Percentiles rank a stretch among this genome's conserved stretches.
Evolutionary conservation across 371 early-diverging fungal species (phyloP).

Genomic region (Rhizomucor pusillus): DNA sequence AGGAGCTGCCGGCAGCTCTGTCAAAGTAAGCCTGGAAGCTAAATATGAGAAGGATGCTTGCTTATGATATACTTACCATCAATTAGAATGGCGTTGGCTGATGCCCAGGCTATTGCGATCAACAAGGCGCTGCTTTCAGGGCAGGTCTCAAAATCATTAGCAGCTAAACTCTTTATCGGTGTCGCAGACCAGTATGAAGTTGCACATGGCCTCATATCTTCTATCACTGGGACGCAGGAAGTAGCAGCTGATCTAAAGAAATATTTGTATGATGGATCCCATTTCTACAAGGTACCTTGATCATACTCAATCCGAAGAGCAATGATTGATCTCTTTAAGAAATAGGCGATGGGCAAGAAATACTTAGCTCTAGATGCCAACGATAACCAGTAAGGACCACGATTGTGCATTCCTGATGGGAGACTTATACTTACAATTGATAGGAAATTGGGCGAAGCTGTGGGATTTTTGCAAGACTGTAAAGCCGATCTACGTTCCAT

Average conservation of each 20-base stretch:
- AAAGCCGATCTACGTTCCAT: conserved; percentile 49
- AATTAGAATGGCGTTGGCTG: conserved; percentile 47
- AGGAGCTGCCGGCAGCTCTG: conserved; percentile 42
- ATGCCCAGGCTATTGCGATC: conserved; percentile 51
- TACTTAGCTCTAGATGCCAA: conserved; percentile 62
- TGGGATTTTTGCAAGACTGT: conserved; percentile 57
- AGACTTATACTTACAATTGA: background rate
- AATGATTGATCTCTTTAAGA: background rate
- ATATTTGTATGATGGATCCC: conserved; percentile 55
- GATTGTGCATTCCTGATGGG: background rate
- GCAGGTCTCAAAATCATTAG: conserved; percentile 52
- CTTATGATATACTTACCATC: background rate
- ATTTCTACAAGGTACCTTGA: conserved; percentile 44
- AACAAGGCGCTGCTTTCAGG: conserved; percentile 39
- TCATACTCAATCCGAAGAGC: background rate
- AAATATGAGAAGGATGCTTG: background rate
- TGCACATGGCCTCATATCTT: conserved; percentile 58
- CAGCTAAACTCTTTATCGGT: conserved; percentile 61
- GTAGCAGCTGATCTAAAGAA: conserved; percentile 55
- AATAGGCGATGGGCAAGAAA: conserved; percentile 57
- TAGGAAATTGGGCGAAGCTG: conserved; percentile 62
- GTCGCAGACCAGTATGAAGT: conserved; percentile 64
- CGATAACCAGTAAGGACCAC: conserved; percentile 57
- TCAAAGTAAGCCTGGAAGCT: conserved; percentile 37
- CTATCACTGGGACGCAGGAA: conserved; percentile 52